phyloP scores from a whole-genome alignment of 1,139 yeast species.

The Hemisphaericaspora xylofermentans region DNA sequence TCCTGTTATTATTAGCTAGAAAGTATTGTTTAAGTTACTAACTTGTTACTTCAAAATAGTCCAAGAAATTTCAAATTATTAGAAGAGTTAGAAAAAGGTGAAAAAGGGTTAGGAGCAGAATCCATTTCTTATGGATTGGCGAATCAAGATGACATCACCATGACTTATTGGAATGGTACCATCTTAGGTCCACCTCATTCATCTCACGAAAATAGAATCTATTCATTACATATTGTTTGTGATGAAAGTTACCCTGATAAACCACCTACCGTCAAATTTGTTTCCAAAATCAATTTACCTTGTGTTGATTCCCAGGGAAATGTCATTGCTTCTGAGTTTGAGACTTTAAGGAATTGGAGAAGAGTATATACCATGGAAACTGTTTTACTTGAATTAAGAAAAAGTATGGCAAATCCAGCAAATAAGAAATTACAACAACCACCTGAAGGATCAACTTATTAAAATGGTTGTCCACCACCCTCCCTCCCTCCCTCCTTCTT shows the following conservation, averaged over 20 bases:
- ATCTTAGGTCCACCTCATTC: conserved; percentile 97
- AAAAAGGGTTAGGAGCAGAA: conserved; percentile 95
- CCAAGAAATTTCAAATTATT: conserved; percentile 92
- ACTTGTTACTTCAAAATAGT: conserved; percentile 30
- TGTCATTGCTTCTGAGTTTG: conserved; percentile 61
- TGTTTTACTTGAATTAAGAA: conserved; percentile 80
- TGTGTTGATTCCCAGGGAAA: conserved; percentile 77
- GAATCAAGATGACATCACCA: conserved; percentile 83
- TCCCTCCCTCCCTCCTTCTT: too few species aligned
- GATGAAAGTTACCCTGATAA: conserved; percentile 83
- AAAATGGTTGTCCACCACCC: too few species aligned
- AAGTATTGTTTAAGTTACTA: not conserved
- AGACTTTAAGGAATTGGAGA: conserved; percentile 81
- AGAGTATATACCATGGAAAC: conserved; percentile 90
- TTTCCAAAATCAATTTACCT: conserved; percentile 84
- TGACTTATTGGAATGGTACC: conserved; percentile 96
- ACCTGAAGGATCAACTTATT: conserved; percentile 77
- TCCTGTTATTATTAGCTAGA: too few species aligned
- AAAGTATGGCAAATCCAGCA: conserved; percentile 74
- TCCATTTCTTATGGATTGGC: conserved; percentile 92
- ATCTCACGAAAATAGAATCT: conserved; percentile 89
- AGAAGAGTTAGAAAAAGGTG: conserved; percentile 97
- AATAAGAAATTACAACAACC: conserved; percentile 91
- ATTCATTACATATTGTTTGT: conserved; percentile 77
- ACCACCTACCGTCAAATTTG: conserved; percentile 80